Conservation (phyloP, 2,329 filamentous ascomycete genomes). For the Colletotrichum caudatum region DNA sequence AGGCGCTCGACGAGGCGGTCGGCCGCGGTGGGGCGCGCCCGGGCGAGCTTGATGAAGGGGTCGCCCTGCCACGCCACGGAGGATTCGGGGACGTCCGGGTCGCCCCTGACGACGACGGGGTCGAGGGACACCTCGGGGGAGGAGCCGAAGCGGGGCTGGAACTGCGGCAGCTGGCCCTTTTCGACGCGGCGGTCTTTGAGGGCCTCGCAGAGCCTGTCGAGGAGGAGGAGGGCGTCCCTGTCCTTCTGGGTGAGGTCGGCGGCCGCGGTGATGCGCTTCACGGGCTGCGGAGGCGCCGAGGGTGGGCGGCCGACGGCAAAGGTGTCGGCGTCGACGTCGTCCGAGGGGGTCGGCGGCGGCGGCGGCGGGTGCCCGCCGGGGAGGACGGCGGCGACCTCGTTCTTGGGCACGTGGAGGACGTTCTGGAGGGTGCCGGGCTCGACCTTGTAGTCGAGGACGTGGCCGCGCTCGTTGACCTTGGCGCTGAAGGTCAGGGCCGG, state of each 20-base stretch:
- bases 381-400: constrained; percentile 36
- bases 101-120: constrained; percentile 41
- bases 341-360: not conserved
- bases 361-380: not conserved
- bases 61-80: constrained; percentile 57
- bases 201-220: constrained; percentile 62
- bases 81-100: constrained; percentile 35
- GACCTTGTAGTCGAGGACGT: constrained; percentile 66
- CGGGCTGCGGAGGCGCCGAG: constrained; percentile 43
- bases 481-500: constrained; percentile 74
- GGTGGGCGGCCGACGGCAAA: constrained; percentile 52
- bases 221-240: constrained; percentile 59
- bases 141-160: constrained; percentile 15
- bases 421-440: constrained; percentile 65
- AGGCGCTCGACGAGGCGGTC: constrained; percentile 58
- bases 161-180: constrained; percentile 39
- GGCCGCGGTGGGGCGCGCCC: constrained; percentile 47
- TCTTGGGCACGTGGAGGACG: constrained; percentile 66
- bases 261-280: constrained; percentile 58
- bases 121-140: constrained; percentile 58
- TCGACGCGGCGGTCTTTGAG: constrained; percentile 51
- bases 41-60: constrained; percentile 61
- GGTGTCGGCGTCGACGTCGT: constrained; percentile 33
- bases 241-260: constrained; percentile 57
- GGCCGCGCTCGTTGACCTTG: constrained; percentile 64